Evolutionary conservation across 2,329 filamentous ascomycete genomes (phyloP).

Genomic region (Penicillium occitanis): DNA sequence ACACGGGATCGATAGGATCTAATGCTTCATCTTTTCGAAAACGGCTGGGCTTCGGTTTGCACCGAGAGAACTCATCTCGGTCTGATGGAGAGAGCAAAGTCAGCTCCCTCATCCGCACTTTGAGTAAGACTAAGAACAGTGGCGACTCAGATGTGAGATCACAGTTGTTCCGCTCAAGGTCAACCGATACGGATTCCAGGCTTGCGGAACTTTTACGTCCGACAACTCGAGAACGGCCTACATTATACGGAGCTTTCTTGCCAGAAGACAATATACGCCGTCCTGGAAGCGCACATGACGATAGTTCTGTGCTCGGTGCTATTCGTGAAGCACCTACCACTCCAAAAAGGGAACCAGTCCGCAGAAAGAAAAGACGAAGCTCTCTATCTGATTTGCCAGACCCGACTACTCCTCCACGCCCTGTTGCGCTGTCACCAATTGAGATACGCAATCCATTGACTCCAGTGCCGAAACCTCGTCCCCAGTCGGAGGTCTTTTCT

Average conservation of each 20-base stretch:
- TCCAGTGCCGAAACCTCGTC: conserved; percentile 28
- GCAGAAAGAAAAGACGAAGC: conserved; percentile 79
- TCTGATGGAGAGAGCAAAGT: conserved; percentile 66
- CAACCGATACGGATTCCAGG: conserved; percentile 67
- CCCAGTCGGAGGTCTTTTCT: conserved; percentile 32
- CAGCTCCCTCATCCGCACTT: conserved; percentile 77
- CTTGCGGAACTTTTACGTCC: conserved; percentile 52
- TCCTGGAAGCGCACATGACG: conserved; percentile 50
- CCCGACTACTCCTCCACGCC: conserved; percentile 62
- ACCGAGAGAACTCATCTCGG: conserved; percentile 73
- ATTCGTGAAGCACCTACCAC: conserved; percentile 53
- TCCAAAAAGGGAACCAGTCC: conserved; percentile 46
- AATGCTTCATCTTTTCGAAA: conserved; percentile 82
- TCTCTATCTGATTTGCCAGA: conserved; percentile 82
- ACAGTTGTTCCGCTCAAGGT: conserved; percentile 68
- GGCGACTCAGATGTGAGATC: conserved; percentile 66
- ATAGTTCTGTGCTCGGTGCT: conserved; percentile 47
- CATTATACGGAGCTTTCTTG: conserved; percentile 48
- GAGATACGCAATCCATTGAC: conserved; percentile 41
- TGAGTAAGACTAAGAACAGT: conserved; percentile 73
- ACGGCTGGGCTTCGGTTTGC: conserved; percentile 77
- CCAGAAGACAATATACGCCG: conserved; percentile 49
- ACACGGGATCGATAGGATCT: conserved; percentile 74
- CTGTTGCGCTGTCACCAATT: conserved; percentile 37
- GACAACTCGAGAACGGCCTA: conserved; percentile 56